Conservation (phyloP, 2,329 filamentous ascomycete species). For the Lecanoromycetidae sp. region DNA sequence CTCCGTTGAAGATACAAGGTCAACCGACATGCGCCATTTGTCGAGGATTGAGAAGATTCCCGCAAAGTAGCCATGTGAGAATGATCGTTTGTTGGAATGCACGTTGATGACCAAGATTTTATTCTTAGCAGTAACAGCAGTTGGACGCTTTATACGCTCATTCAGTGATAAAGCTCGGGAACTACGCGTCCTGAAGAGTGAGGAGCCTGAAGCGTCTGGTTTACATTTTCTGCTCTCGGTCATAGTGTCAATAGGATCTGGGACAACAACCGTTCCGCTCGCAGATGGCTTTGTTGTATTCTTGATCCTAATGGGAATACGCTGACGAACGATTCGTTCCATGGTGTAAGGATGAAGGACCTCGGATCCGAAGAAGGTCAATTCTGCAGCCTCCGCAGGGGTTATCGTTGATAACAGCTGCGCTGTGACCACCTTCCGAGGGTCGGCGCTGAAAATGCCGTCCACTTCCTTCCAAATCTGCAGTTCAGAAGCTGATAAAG, state of each 20-base stretch:
- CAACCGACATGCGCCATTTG: constrained; percentile 53
- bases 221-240: constrained; percentile 22
- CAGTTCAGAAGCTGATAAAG: too few species aligned
- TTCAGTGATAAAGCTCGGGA: too few species aligned
- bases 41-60: constrained; percentile 91
- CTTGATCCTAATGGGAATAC: constrained; percentile 56
- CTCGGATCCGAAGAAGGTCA: too few species aligned
- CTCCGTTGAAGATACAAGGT: constrained; percentile 73
- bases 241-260: constrained; percentile 48
- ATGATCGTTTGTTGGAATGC: constrained; percentile 90
- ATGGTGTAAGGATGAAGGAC: too few species aligned
- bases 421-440: too few species aligned
- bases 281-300: constrained; percentile 56
- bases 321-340: constrained; percentile 67
- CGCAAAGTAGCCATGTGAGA: constrained; percentile 91
- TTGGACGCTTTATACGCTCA: constrained; percentile 57
- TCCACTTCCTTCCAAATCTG: too few species aligned
- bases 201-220: background rate
- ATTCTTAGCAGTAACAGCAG: constrained; percentile 91
- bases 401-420: too few species aligned
- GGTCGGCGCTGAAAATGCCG: too few species aligned
- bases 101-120: constrained; percentile 95
- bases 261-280: constrained; percentile 54
- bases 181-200: background rate
- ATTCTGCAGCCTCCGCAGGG: too few species aligned